Conservation (phyloP, 176 grass and related monocot genomes). For the Rhynchospora tenuis region DNA sequence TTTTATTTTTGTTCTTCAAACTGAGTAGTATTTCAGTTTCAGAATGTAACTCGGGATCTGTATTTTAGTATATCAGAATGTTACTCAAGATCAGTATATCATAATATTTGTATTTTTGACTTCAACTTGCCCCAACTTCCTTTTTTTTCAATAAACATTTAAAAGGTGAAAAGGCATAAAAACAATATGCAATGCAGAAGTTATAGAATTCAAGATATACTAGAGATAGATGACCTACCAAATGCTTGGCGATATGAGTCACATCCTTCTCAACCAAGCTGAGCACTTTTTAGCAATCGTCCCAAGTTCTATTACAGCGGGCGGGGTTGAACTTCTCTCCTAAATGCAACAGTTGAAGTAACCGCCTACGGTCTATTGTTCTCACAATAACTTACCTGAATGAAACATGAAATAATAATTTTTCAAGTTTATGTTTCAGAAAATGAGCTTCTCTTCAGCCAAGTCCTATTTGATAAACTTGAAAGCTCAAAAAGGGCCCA, state of each 20-base stretch:
- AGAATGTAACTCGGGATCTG: no score
- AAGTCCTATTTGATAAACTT: constrained; percentile 1
- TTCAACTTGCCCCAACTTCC: no score
- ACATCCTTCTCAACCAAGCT: constrained; percentile 78
- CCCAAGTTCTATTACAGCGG: constrained; percentile 69
- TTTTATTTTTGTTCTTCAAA: no score
- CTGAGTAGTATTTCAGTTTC: no score
- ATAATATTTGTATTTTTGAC: no score
- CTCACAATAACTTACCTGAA: constrained; percentile 90
- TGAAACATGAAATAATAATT: neutral
- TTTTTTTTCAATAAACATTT: neutral
- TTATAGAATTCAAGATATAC: neutral
- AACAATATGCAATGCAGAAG: neutral
- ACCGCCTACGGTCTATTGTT: constrained; percentile 85
- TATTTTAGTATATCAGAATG: no score
- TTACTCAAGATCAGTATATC: no score
- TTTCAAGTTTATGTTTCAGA: neutral
- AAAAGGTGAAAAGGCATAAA: constrained; percentile 3
- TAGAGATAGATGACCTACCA: constrained; percentile 43
- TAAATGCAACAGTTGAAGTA: constrained; percentile 86
- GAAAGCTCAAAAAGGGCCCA: constrained; percentile 10
- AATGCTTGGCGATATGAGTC: constrained; percentile 56
- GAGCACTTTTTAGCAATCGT: constrained; percentile 73
- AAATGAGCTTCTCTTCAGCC: neutral
- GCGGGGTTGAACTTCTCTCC: constrained; percentile 74